phyloP scores from a whole-genome alignment of 2,329 filamentous ascomycete species.

The Diaporthe sp. region DNA sequence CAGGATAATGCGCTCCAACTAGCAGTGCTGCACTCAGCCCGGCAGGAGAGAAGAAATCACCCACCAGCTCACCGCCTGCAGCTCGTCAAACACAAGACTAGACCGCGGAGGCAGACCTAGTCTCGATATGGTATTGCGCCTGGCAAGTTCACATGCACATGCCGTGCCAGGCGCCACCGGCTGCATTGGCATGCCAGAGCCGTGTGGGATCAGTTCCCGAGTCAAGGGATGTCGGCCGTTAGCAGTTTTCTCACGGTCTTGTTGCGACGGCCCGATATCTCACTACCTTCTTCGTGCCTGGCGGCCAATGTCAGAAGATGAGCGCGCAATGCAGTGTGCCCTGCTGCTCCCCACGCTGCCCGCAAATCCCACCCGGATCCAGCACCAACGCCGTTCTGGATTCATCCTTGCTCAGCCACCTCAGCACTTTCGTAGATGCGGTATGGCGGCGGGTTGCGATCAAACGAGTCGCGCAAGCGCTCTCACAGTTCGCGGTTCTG shows the following conservation, averaged over 20 bases:
- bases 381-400: conserved; percentile 20
- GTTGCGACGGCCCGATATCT: conserved; percentile 10
- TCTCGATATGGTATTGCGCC: conserved; percentile 17
- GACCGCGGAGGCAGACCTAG: not conserved
- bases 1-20: not conserved
- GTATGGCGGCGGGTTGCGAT: not conserved
- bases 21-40: not conserved
- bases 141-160: conserved; percentile 21
- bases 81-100: conserved; percentile 17
- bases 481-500: not conserved
- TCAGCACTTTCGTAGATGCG: conserved; percentile 19
- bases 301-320: conserved; percentile 13
- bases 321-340: conserved; percentile 5
- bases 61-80: conserved; percentile 15
- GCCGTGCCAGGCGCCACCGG: conserved; percentile 19
- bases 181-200: conserved; percentile 8
- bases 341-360: conserved; percentile 6
- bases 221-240: conserved; percentile 23
- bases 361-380: conserved; percentile 18
- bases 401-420: conserved; percentile 29
- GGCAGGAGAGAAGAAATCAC: not conserved
- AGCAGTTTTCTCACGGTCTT: not conserved
- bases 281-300: not conserved
- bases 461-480: conserved; percentile 9
- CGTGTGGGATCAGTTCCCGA: conserved; percentile 18